Evolutionary conservation across 2,329 filamentous ascomycete species (phyloP).

Genomic region (Coleophoma cylindrospora): DNA sequence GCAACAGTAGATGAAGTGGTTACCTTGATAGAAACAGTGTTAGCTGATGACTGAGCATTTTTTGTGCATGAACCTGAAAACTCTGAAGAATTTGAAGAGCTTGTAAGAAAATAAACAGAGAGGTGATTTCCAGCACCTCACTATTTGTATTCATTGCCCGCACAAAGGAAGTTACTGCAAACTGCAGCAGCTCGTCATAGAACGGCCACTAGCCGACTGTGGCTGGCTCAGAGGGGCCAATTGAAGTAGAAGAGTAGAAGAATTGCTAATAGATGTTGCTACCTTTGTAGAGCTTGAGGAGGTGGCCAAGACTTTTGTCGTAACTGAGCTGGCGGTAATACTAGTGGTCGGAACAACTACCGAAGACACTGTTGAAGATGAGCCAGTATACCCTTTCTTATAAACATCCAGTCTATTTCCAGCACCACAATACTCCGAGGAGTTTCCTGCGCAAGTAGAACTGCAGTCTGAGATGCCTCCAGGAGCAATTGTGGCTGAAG

Average conservation of each 20-base stretch:
- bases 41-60: neutral
- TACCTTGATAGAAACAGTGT: neutral
- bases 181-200: neutral
- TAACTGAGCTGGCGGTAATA: neutral
- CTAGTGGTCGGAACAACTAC: constrained; percentile 5
- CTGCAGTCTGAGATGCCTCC: constrained; percentile 9
- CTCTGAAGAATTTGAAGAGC: neutral
- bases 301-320: neutral
- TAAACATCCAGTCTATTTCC: constrained; percentile 12
- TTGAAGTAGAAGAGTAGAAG: constrained; percentile 1
- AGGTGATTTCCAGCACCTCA: neutral
- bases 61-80: neutral
- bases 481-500: constrained; percentile 2
- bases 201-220: constrained; percentile 10
- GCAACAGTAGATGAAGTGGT: neutral
- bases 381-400: constrained; percentile 11
- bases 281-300: neutral
- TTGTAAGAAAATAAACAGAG: neutral
- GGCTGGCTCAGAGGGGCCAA: constrained; percentile 5
- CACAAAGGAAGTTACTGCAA: neutral
- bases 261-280: neutral
- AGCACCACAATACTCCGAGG: constrained; percentile 22
- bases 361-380: neutral
- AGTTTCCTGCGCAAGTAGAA: constrained; percentile 21
- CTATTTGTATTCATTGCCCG: neutral